These are phyloP conservation scores for Dipteronia dyeriana DNA, from an alignment of 345 rosid species.

Conservation along the genomic window DNA sequence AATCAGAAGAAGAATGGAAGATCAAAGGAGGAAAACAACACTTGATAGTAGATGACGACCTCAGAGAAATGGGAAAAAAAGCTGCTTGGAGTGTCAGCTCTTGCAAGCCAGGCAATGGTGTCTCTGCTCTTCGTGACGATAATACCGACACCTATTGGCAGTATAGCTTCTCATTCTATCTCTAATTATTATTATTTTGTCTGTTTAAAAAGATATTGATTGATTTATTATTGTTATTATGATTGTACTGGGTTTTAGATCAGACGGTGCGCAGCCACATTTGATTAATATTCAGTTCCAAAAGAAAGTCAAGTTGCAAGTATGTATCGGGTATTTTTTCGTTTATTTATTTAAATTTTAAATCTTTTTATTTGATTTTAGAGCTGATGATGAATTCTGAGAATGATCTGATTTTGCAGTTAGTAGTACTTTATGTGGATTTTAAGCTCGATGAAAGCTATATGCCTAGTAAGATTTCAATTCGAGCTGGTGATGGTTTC, in stretches of 20 bases:
- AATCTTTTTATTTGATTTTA: not conserved
- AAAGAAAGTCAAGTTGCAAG: constrained; percentile 93
- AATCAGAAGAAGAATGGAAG: constrained; percentile 91
- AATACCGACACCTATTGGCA: constrained; percentile 93
- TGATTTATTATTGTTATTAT: constrained; percentile 1
- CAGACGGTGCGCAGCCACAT: constrained; percentile 98
- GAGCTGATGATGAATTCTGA: not conserved
- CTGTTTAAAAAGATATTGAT: not conserved
- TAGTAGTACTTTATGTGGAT: constrained; percentile 79
- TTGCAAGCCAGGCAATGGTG: constrained; percentile 92
- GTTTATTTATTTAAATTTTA: not conserved
- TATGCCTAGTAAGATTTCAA: constrained; percentile 81
- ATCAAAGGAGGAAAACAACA: constrained; percentile 65
- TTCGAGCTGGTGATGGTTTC: constrained; percentile 93
- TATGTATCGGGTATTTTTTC: constrained; percentile 17
- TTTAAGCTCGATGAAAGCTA: constrained; percentile 97
- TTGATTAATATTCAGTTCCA: constrained; percentile 91
- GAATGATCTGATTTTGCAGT: constrained; percentile 38
- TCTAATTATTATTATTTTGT: not conserved
- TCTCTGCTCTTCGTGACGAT: constrained; percentile 83
- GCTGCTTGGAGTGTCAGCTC: constrained; percentile 99
- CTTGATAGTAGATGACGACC: constrained; percentile 69
- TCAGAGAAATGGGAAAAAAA: constrained; percentile 84
- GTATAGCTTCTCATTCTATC: constrained; percentile 32
- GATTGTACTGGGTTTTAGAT: constrained; percentile 40